Evolutionary conservation across 495 filamentous ascomycete species (phyloP).

Genomic region (Parathielavia appendiculata): DNA sequence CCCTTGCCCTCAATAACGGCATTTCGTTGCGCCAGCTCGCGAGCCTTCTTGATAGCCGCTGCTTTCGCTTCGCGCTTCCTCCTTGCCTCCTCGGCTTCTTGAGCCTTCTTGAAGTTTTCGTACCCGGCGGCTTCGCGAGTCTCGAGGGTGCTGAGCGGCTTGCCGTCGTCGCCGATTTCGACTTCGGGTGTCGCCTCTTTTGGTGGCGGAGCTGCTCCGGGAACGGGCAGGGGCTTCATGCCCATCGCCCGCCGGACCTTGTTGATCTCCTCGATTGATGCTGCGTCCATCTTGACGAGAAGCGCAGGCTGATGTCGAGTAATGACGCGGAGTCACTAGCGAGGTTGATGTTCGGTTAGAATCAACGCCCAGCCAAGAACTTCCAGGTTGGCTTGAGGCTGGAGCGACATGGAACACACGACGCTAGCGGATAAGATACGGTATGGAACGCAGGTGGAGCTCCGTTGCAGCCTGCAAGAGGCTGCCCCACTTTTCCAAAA

Average conservation of each 20-base stretch:
- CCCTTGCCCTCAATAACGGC: conserved; percentile 72
- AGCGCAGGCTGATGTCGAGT: not conserved
- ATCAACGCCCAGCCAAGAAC: conserved; percentile 9
- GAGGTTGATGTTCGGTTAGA: not conserved
- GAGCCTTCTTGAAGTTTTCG: conserved; percentile 54
- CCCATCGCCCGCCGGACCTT: conserved; percentile 84
- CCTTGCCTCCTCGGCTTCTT: conserved; percentile 58
- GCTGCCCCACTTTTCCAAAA: conserved; percentile 25
- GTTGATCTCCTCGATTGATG: conserved; percentile 92
- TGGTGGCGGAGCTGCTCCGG: conserved; percentile 46
- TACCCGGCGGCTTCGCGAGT: conserved; percentile 70
- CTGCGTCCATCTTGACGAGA: conserved; percentile 61
- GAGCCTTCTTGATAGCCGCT: conserved; percentile 79
- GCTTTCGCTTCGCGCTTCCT: conserved; percentile 69
- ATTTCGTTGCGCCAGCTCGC: conserved; percentile 72
- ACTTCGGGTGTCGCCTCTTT: conserved; percentile 29
- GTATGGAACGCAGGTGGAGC: not conserved
- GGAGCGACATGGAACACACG: not conserved
- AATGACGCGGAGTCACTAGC: not conserved
- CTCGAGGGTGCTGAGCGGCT: conserved; percentile 74
- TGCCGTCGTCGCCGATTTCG: conserved; percentile 53
- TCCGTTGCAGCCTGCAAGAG: not conserved
- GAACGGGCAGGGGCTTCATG: conserved; percentile 83
- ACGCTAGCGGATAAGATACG: conserved; percentile 28
- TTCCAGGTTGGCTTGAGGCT: not conserved